Percentiles rank a stretch among this genome's conserved stretches.
These are phyloP conservation scores for Seminavis robusta DNA, from an alignment of 108 stramenopile species.

Conservation along the genomic window DNA sequence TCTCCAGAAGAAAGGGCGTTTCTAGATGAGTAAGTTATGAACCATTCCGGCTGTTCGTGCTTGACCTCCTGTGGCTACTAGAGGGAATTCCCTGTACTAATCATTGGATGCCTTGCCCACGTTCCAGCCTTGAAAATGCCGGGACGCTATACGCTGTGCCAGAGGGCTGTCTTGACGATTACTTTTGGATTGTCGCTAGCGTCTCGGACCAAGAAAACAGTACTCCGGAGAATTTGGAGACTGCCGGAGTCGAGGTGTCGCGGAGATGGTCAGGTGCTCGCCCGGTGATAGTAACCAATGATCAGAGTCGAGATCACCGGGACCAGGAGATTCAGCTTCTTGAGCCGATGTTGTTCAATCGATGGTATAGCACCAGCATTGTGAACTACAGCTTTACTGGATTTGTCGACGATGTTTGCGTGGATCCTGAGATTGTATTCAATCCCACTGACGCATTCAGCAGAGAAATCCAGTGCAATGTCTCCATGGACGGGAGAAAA, in stretches of 20 bases:
- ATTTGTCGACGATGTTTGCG: conserved; percentile 53
- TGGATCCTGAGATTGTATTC: conserved; percentile 67
- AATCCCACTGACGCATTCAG: conserved; percentile 77
- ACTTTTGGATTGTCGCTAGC: conserved; percentile 84
- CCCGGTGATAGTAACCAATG: conserved; percentile 79
- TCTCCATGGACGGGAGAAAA: conserved; percentile 1
- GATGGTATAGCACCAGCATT: conserved; percentile 82
- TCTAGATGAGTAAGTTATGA: no score
- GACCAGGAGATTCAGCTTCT: conserved; percentile 74
- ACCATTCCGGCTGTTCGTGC: no score
- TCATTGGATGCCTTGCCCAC: no score
- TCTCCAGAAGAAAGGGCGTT: conserved; percentile 40
- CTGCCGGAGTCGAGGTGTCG: conserved; percentile 38
- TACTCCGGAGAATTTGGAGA: no score
- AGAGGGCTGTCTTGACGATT: conserved; percentile 70
- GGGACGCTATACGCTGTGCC: conserved; percentile 60
- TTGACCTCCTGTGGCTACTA: no score
- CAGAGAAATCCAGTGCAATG: conserved; percentile 74
- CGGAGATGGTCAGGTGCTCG: conserved; percentile 78
- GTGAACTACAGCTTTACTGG: conserved; percentile 82
- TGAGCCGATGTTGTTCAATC: conserved; percentile 73
- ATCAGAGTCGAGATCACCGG: conserved; percentile 86
- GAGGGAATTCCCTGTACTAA: no score
- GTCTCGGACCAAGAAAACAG: conserved; percentile 57
- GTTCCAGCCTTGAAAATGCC: conserved; percentile 18